A percentile compares a stretch with the other conserved stretches of the same genome.
phyloP scores from a whole-genome alignment of 306 rosid genomes.

The Neltuma alba region DNA sequence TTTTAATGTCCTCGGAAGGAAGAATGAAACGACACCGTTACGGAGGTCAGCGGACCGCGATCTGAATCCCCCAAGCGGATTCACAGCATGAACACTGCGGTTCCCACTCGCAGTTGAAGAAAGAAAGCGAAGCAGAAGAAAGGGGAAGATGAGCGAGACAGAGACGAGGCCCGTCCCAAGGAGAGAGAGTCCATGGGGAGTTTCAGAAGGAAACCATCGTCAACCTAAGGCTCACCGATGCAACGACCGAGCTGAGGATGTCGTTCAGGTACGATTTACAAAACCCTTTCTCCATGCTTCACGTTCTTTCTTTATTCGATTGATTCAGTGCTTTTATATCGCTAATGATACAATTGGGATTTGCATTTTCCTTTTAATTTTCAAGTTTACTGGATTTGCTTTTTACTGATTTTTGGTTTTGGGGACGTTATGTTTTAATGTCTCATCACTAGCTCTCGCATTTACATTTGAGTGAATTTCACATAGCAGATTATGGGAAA shows the following conservation, averaged over 20 bases:
- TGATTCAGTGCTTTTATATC: neutral
- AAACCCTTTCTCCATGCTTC: neutral
- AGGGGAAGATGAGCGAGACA: conserved; percentile 63
- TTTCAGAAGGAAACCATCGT: conserved; percentile 70
- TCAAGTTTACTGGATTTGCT: neutral
- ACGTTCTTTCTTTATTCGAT: neutral
- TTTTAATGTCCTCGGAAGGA: too few relatives aligned
- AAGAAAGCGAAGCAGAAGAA: conserved; percentile 13
- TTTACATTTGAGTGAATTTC: too few relatives aligned
- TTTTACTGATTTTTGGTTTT: neutral
- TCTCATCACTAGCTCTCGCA: too few relatives aligned
- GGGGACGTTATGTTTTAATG: neutral
- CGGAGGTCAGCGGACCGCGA: neutral
- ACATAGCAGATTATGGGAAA: neutral
- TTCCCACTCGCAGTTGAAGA: neutral
- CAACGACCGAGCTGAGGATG: conserved; percentile 92
- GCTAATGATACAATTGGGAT: neutral
- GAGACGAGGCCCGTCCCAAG: conserved; percentile 85
- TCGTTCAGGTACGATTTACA: conserved; percentile 60
- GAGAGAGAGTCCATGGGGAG: conserved; percentile 97
- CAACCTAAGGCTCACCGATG: conserved; percentile 94
- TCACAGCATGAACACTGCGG: too few relatives aligned
- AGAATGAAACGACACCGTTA: neutral
- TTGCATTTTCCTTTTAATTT: neutral
- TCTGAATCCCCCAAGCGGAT: neutral